Percentiles rank a stretch among this genome's conserved stretches.
phyloP scores from a whole-genome alignment of 2,329 filamentous ascomycete genomes.

The Trichoderma sp. region DNA sequence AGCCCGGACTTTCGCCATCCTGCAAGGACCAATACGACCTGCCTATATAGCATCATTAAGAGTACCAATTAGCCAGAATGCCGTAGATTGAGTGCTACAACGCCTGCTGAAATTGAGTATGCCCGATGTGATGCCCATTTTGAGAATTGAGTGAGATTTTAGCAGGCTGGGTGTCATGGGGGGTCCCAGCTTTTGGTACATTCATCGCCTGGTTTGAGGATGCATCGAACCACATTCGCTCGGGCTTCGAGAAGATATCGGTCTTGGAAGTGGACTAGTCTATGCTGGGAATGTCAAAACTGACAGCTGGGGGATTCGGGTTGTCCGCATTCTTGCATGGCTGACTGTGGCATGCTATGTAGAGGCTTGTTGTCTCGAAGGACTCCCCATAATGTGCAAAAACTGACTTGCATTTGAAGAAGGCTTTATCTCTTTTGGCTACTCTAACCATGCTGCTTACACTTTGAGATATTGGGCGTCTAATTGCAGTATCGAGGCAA shows the following conservation, averaged over 20 bases:
- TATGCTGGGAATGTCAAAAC: no score
- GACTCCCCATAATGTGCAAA: not conserved
- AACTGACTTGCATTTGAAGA: not conserved
- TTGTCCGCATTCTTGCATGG: no score
- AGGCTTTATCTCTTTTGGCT: not conserved
- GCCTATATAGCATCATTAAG: conserved; percentile 9
- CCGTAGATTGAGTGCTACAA: no score
- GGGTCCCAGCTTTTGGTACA: not conserved
- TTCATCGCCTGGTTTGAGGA: not conserved
- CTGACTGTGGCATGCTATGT: not conserved
- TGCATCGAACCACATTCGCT: conserved; percentile 2
- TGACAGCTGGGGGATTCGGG: no score
- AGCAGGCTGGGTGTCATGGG: conserved; percentile 3
- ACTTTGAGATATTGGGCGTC: no score
- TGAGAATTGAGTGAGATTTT: conserved; percentile 20
- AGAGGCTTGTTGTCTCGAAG: no score
- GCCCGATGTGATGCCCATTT: not conserved
- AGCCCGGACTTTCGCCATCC: not conserved
- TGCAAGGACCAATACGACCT: conserved; percentile 17
- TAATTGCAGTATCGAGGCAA: not conserved
- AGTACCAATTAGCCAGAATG: not conserved
- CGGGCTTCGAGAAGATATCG: not conserved
- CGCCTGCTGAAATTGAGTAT: no score
- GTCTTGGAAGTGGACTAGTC: no score
- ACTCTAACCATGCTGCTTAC: no score